Evolutionary conservation across 768 basidiomycete species (phyloP).

Genomic region (Boletus tylopilopsis): DNA sequence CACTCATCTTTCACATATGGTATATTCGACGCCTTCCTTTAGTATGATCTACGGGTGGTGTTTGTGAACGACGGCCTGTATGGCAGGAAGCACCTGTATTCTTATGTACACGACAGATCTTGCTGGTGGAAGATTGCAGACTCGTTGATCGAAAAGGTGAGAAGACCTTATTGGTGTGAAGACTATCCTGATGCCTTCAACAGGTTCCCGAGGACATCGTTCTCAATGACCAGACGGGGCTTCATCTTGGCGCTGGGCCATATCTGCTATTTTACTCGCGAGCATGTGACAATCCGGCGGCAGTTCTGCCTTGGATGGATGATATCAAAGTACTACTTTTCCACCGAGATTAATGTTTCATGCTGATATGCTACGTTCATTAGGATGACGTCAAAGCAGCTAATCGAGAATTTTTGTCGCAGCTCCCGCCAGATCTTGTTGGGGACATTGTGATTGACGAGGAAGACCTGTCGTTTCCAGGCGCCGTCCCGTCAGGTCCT

Average conservation of each 20-base stretch:
- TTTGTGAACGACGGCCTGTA: conserved; percentile 75
- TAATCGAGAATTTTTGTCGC: conserved; percentile 35
- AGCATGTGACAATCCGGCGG: conserved; percentile 13
- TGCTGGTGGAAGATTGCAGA: conserved; percentile 84
- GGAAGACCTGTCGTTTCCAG: not conserved
- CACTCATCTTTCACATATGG: not conserved
- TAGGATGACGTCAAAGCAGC: conserved; percentile 35
- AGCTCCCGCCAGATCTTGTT: conserved; percentile 30
- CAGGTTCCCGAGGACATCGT: conserved; percentile 72
- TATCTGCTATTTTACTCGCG: conserved; percentile 71
- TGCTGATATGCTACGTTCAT: not conserved
- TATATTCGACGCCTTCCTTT: not conserved
- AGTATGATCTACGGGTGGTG: conserved; percentile 83
- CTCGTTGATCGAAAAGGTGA: conserved; percentile 60
- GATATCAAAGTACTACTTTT: conserved; percentile 24
- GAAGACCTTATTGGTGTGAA: not conserved
- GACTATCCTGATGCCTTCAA: not conserved
- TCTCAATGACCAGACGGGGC: conserved; percentile 62
- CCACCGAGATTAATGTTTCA: not conserved
- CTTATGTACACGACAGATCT: conserved; percentile 62
- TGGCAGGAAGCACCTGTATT: conserved; percentile 74
- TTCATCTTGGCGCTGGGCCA: conserved; percentile 75
- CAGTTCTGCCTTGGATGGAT: conserved; percentile 25
- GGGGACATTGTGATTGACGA: conserved; percentile 22
- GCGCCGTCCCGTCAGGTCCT: not conserved